These are phyloP conservation scores for Castanopsis chinensis DNA, from an alignment of 306 rosid genomes.

Conservation along the genomic window DNA sequence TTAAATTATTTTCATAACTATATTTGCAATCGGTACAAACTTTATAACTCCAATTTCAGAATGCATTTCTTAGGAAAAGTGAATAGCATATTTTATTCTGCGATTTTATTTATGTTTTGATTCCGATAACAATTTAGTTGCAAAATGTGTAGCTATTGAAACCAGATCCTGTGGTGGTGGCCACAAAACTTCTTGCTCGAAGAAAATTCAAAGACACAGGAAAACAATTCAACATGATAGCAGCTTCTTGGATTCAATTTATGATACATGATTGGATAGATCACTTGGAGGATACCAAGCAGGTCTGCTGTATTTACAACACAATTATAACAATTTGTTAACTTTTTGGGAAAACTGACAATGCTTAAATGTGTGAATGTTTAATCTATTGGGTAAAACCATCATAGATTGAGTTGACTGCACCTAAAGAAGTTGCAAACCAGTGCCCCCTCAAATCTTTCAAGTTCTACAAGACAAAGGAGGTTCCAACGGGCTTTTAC, in stretches of 20 bases:
- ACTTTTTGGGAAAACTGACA: background rate
- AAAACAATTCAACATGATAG: slow-evolving; percentile 60
- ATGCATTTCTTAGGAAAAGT: too few species aligned
- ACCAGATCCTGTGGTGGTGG: slow-evolving; percentile 62
- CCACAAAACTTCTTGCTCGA: slow-evolving; percentile 47
- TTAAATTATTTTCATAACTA: too few species aligned
- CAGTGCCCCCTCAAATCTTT: slow-evolving; percentile 54
- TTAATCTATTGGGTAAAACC: background rate
- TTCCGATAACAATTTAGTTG: background rate
- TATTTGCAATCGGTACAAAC: too few species aligned
- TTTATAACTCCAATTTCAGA: too few species aligned
- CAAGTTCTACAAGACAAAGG: slow-evolving; percentile 54
- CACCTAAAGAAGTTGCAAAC: slow-evolving; percentile 45
- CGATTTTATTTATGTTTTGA: too few species aligned
- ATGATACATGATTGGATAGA: slow-evolving; percentile 70
- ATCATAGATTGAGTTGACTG: slow-evolving; percentile 37
- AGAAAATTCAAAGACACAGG: slow-evolving; percentile 47
- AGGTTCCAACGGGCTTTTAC: slow-evolving; percentile 37
- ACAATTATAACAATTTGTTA: background rate
- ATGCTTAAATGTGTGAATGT: background rate
- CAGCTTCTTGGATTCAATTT: slow-evolving; percentile 70
- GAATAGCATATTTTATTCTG: too few species aligned
- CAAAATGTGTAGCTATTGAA: slow-evolving; percentile 37
- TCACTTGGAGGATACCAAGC: slow-evolving; percentile 54
- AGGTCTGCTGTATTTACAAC: slow-evolving; percentile 19